A percentile compares a stretch with the other conserved stretches of the same genome.
Evolutionary conservation across 805 yeast genomes (phyloP).

Genomic region (Ogataea haglerorum): DNA sequence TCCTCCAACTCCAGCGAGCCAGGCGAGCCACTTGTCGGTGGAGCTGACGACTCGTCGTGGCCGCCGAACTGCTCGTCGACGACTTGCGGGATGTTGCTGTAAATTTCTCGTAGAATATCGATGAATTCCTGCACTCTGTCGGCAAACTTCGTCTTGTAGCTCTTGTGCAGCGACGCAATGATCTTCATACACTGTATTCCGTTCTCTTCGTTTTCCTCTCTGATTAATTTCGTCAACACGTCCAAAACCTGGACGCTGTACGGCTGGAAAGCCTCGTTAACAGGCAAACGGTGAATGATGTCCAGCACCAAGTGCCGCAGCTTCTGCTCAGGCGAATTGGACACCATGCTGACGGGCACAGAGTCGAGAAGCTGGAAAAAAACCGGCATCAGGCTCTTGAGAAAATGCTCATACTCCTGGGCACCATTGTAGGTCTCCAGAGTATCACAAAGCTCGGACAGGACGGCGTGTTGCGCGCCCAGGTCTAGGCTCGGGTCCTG

Average conservation of each 20-base stretch:
- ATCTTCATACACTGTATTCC: constrained; percentile 90
- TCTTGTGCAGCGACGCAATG: constrained; percentile 78
- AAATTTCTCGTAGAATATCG: constrained; percentile 69
- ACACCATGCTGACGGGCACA: constrained; percentile 69
- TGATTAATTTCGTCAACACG: constrained; percentile 55
- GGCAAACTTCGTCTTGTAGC: constrained; percentile 64
- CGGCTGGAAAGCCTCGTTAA: constrained; percentile 77
- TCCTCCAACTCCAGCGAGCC: constrained; percentile 38
- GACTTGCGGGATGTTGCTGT: constrained; percentile 72
- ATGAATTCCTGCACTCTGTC: constrained; percentile 79
- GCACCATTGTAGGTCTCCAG: constrained; percentile 80
- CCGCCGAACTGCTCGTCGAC: constrained; percentile 65
- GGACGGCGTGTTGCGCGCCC: constrained; percentile 59
- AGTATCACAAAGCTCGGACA: constrained; percentile 82
- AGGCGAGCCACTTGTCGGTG: constrained; percentile 33
- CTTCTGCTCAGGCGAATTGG: constrained; percentile 69
- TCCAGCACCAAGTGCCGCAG: constrained; percentile 75
- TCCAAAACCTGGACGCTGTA: constrained; percentile 61
- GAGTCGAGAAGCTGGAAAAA: constrained; percentile 58
- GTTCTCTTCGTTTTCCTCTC: constrained; percentile 88
- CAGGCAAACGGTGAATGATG: constrained; percentile 73
- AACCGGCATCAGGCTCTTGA: constrained; percentile 66
- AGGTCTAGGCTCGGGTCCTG: constrained; percentile 53
- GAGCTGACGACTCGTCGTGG: constrained; percentile 5
- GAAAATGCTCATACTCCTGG: constrained; percentile 75